Percentiles rank a stretch among this genome's conserved stretches.
These are phyloP conservation scores for Candida wancherniae DNA, from an alignment of 805 yeast species.

Conservation along the genomic window DNA sequence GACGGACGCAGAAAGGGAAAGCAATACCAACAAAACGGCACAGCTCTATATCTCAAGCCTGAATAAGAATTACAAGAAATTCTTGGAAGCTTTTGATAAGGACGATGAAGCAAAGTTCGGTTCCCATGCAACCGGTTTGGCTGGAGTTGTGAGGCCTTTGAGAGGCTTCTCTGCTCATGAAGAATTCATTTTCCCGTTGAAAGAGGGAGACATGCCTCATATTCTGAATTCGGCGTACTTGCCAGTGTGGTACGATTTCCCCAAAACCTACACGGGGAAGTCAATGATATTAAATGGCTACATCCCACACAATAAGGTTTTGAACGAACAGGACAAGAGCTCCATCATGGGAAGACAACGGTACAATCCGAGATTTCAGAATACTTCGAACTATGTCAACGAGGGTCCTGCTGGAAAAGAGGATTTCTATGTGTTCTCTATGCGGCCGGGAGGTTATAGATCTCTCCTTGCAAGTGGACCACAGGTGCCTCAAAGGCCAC, in stretches of 20 bases:
- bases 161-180: constrained; percentile 32
- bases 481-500: constrained; percentile 9
- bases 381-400: constrained; percentile 30
- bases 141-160: constrained; percentile 49
- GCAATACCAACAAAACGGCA: constrained; percentile 71
- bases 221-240: constrained; percentile 38
- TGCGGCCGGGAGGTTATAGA: constrained; percentile 39
- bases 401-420: constrained; percentile 38
- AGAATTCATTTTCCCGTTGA: constrained; percentile 42
- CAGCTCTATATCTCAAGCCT: constrained; percentile 62
- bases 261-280: constrained; percentile 58
- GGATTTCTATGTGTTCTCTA: constrained; percentile 24
- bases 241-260: constrained; percentile 54
- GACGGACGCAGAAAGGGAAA: constrained; percentile 58
- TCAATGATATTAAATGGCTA: constrained; percentile 82
- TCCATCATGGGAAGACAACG: constrained; percentile 45
- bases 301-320: constrained; percentile 54
- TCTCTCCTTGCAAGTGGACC: constrained; percentile 17
- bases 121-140: constrained; percentile 49
- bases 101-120: constrained; percentile 38
- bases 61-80: constrained; percentile 48
- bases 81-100: constrained; percentile 28
- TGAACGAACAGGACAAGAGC: constrained; percentile 68
- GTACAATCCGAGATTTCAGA: constrained; percentile 12
- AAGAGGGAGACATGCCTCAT: constrained; percentile 42